Conservation (phyloP, 2,329 filamentous ascomycete genomes). For the Claviceps capensis region DNA sequence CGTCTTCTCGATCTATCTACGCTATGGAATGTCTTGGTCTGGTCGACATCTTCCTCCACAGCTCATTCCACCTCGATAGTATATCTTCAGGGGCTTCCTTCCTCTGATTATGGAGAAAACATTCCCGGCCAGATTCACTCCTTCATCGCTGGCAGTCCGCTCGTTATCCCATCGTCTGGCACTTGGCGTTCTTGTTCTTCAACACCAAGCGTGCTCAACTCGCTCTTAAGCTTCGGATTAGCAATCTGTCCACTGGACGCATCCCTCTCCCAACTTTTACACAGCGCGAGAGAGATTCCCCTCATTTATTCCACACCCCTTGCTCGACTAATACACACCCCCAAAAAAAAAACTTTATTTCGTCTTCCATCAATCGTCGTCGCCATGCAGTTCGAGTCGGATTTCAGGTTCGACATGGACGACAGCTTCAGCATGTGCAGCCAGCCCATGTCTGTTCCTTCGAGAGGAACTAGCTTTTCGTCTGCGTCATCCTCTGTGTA, state of each 20-base stretch:
- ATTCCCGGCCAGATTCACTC: constrained; percentile 21
- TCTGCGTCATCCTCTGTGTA: constrained; percentile 24
- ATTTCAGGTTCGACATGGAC: constrained; percentile 26
- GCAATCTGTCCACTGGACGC: neutral
- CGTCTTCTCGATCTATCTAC: constrained; percentile 21
- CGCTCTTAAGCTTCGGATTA: constrained; percentile 1
- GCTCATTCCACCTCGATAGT: constrained; percentile 24
- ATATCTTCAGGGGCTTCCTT: constrained; percentile 28
- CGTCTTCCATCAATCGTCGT: constrained; percentile 5
- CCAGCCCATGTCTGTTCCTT: constrained; percentile 23
- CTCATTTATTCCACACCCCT: constrained; percentile 1
- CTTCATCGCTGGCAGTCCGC: constrained; percentile 3
- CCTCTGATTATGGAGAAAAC: constrained; percentile 16
- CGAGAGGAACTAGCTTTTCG: constrained; percentile 24
- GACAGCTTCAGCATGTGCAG: constrained; percentile 25
- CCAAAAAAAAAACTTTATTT: neutral
- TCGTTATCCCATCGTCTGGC: constrained; percentile 1
- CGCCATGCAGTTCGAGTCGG: constrained; percentile 25
- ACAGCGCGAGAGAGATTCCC: constrained; percentile 1
- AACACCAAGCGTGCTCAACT: neutral
- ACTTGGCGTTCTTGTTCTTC: constrained; percentile 3
- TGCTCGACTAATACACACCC: neutral
- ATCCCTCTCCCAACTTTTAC: neutral
- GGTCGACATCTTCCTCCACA: constrained; percentile 17
- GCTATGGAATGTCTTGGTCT: constrained; percentile 21